phyloP scores from a whole-genome alignment of 2,329 filamentous ascomycete genomes.

The Colletotrichum spaethianum region DNA sequence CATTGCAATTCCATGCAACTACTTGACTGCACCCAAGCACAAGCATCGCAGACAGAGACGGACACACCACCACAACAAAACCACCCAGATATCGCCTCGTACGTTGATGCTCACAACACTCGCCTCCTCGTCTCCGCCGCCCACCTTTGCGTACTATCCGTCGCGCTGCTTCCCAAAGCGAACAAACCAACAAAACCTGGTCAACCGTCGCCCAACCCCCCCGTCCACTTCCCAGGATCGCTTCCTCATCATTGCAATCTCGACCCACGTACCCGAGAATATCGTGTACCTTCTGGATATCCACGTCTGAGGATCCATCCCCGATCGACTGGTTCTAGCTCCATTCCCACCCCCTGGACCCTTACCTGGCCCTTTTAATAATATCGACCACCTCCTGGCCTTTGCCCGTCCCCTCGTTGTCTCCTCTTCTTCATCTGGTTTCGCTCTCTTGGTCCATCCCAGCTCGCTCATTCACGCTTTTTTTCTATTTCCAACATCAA shows the following conservation, averaged over 20 bases:
- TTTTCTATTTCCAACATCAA: slow-evolving; percentile 40
- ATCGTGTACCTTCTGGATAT: slow-evolving; percentile 36
- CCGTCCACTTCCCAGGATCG: slow-evolving; percentile 27
- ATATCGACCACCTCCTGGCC: slow-evolving; percentile 44
- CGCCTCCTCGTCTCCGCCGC: slow-evolving; percentile 4
- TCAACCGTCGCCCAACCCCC: slow-evolving; percentile 29
- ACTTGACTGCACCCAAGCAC: slow-evolving; percentile 6
- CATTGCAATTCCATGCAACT: not conserved
- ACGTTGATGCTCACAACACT: slow-evolving; percentile 5
- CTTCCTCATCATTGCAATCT: slow-evolving; percentile 41
- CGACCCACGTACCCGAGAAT: slow-evolving; percentile 38
- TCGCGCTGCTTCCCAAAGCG: slow-evolving; percentile 10
- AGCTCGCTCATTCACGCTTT: slow-evolving; percentile 33
- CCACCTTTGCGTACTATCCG: slow-evolving; percentile 4
- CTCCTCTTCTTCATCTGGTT: slow-evolving; percentile 45
- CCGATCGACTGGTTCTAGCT: slow-evolving; percentile 45
- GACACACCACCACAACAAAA: not conserved
- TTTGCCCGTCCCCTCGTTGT: slow-evolving; percentile 46
- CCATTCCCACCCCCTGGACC: slow-evolving; percentile 41
- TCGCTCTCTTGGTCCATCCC: slow-evolving; percentile 43
- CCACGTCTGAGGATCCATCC: slow-evolving; percentile 42
- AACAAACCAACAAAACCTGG: slow-evolving; percentile 35
- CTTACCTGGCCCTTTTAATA: slow-evolving; percentile 46
- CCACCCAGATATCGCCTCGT: slow-evolving; percentile 2
- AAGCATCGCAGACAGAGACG: slow-evolving; percentile 3